Evolutionary conservation across 2,329 filamentous ascomycete species (phyloP), one percentile per base, ranked within the genome.

Genomic region (Epichloe coenophiala): DNA sequence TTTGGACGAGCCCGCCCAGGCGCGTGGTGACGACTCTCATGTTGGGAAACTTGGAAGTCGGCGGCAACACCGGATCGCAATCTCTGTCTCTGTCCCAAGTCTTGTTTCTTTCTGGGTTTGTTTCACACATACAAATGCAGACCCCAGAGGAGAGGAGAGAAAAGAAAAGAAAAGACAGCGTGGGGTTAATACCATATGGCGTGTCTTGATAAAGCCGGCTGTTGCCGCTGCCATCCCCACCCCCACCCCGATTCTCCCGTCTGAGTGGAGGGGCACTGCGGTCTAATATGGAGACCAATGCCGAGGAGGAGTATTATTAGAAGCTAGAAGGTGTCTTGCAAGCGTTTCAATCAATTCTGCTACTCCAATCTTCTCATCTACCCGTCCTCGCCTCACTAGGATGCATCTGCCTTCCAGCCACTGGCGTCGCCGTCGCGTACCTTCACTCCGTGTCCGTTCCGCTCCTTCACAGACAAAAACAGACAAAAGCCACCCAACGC

Each of bases 1-100:
- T 66, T 55, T 71, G 70, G 52, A 62, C 59, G 39, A 64, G 54
- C 51, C 61, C 57, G 37, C 57, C 58, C 17, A 65, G 52, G 11
- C 59, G 62, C 38, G 51, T 33, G n/a, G 40, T 50, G 27, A 37
- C 50, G 49, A 55, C 47, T 58, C 57, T 58, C 59, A 60, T 60
- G 23, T 7, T 51, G 49, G 17, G 19, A 11, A 27, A 11, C 2
- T n/a, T 2, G 19, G 13, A 43, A 27, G 3, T 13, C 13, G 7
- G 12, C 36, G 36, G 12, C 36, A 38, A 9, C 27, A 31, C 27
- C 36, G 36, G 13, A 38, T n/a, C 36, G 5, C 5, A 8, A 7
- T n/a, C 15, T n/a, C 36, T 13, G 12, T 38, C 36, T 38, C 42
- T 27, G 11, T 12, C n/a, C n/a, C 15, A 27, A 27, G 7, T 27